Conservation (phyloP, 1,139 yeast genomes). For the Zygoascus hellenicus region DNA sequence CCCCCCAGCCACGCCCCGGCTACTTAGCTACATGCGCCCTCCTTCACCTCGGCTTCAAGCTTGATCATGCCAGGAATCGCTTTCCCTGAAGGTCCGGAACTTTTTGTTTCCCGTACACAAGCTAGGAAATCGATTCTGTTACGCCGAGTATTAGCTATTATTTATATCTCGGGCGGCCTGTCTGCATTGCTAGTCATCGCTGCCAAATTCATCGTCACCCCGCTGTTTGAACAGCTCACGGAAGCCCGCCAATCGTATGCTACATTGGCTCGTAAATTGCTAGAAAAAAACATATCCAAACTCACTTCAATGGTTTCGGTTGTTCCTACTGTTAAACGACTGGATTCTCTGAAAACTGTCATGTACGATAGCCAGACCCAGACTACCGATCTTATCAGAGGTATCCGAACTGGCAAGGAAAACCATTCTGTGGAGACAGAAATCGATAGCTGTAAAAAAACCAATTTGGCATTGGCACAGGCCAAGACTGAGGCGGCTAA, state of each 20-base stretch:
- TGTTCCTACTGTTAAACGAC: conserved; percentile 23
- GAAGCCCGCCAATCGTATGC: conserved; percentile 32
- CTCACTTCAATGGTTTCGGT: conserved; percentile 20
- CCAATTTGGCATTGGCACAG: conserved; percentile 16
- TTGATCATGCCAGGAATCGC: conserved; percentile 4
- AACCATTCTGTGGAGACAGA: background rate
- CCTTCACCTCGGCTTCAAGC: background rate
- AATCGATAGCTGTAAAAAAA: background rate
- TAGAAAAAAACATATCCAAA: conserved; percentile 21
- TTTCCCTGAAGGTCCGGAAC: conserved; percentile 9
- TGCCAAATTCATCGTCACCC: conserved; percentile 31
- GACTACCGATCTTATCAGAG: conserved; percentile 18
- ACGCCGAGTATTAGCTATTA: conserved; percentile 22
- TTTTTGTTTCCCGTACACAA: background rate
- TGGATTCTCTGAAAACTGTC: conserved; percentile 13
- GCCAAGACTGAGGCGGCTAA: conserved; percentile 4
- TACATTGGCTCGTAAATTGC: conserved; percentile 20
- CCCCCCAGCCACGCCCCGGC: too few relatives aligned
- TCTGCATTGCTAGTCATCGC: conserved; percentile 29
- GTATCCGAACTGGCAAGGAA: conserved; percentile 1
- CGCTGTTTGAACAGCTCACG: conserved; percentile 33
- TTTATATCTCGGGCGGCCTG: conserved; percentile 34
- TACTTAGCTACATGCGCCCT: background rate
- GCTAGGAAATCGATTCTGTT: conserved; percentile 21
- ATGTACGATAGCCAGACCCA: conserved; percentile 30